Evolutionary conservation across 2,329 filamentous ascomycete genomes (phyloP).

Genomic region (Claviceps digitariae): DNA sequence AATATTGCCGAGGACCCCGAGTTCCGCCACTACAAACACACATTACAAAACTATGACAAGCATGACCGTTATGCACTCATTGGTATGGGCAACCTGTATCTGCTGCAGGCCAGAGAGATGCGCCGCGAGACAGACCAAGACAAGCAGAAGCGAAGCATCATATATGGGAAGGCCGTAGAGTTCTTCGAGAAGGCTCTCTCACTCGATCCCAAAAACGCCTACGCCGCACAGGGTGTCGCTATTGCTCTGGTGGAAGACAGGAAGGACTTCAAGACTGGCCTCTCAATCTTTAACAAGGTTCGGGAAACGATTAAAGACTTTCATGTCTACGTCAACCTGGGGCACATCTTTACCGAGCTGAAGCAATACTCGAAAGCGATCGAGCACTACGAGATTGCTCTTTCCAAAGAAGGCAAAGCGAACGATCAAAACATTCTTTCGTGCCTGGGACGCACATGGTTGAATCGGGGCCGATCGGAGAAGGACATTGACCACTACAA

Average conservation of each 20-base stretch:
- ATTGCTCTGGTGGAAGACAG: constrained; percentile 91
- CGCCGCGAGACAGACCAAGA: constrained; percentile 78
- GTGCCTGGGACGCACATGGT: constrained; percentile 78
- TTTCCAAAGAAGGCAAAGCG: constrained; percentile 60
- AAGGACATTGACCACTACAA: constrained; percentile 44
- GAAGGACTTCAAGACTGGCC: constrained; percentile 70
- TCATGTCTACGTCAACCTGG: constrained; percentile 82
- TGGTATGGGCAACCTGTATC: constrained; percentile 89
- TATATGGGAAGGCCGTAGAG: constrained; percentile 85
- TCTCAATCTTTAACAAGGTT: constrained; percentile 81
- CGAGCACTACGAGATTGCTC: constrained; percentile 81
- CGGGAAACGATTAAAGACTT: constrained; percentile 81
- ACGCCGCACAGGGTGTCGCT: constrained; percentile 88
- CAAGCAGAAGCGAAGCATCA: constrained; percentile 76
- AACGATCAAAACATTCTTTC: constrained; percentile 69
- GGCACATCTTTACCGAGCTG: constrained; percentile 82
- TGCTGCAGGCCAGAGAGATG: constrained; percentile 86
- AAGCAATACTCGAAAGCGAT: constrained; percentile 85
- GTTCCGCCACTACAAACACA: constrained; percentile 92
- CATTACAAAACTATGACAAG: constrained; percentile 86
- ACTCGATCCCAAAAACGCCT: constrained; percentile 88
- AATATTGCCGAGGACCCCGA: constrained; percentile 84
- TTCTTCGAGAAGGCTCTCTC: constrained; percentile 97
- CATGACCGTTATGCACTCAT: constrained; percentile 95
- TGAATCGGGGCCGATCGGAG: constrained; percentile 59